phyloP scores from a whole-genome alignment of 1,284 basidiomycete genomes.

The Trametes versicolor region DNA sequence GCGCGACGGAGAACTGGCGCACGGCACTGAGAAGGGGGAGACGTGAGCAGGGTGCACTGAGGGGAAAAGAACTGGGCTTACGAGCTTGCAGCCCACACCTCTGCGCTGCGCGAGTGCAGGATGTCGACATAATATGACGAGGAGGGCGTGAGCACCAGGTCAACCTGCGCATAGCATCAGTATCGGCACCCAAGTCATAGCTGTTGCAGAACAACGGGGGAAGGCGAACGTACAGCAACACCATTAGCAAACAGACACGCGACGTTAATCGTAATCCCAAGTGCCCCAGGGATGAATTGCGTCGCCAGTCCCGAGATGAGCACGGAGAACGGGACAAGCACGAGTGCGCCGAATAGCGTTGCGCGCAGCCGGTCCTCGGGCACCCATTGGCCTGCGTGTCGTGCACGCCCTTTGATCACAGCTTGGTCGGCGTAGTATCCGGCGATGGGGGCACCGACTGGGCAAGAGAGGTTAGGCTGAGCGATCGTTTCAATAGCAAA shows the following conservation, averaged over 20 bases:
- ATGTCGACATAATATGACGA: constrained; percentile 69
- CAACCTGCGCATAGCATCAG: constrained; percentile 48
- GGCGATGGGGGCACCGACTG: constrained; percentile 62
- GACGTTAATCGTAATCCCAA: constrained; percentile 53
- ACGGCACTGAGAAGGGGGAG: constrained; percentile 46
- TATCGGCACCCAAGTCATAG: too few species aligned
- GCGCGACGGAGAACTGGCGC: constrained; percentile 52
- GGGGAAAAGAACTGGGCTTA: constrained; percentile 36
- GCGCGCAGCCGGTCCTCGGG: constrained; percentile 71
- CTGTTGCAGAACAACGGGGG: neutral
- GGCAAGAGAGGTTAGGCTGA: neutral
- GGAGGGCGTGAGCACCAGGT: constrained; percentile 57
- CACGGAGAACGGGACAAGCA: constrained; percentile 55
- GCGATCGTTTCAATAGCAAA: neutral
- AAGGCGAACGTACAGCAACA: constrained; percentile 52
- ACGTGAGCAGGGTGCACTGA: neutral
- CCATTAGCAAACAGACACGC: constrained; percentile 59
- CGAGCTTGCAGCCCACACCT: constrained; percentile 58
- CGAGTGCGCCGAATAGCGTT: constrained; percentile 53
- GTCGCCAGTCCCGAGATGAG: constrained; percentile 46
- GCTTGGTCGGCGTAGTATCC: constrained; percentile 64
- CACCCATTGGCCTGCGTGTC: constrained; percentile 58
- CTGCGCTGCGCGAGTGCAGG: constrained; percentile 60
- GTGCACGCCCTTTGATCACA: constrained; percentile 55
- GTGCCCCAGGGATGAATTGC: constrained; percentile 50